Conservation (phyloP, 805 yeast genomes). For the Metschnikowia matae region DNA sequence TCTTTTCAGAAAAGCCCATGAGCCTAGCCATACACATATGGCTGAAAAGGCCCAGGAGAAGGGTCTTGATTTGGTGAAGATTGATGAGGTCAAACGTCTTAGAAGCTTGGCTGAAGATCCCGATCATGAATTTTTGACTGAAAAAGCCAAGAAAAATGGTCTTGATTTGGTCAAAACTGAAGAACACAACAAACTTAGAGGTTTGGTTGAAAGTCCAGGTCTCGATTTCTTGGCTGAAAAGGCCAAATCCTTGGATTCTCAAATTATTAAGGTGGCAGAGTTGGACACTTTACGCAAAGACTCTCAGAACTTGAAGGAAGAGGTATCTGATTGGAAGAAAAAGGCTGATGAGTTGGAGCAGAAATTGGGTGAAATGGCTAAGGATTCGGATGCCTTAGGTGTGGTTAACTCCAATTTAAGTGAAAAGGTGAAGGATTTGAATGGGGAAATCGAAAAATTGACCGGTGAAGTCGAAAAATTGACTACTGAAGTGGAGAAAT, state of each 20-base stretch:
- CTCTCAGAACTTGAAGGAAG: not conserved
- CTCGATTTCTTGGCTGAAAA: not conserved
- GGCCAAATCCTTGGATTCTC: constrained; percentile 5
- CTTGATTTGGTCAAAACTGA: constrained; percentile 1
- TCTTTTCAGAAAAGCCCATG: constrained; percentile 27
- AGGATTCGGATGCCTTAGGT: not conserved
- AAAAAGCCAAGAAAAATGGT: constrained; percentile 7
- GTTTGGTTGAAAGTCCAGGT: constrained; percentile 6
- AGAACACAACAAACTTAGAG: constrained; percentile 5
- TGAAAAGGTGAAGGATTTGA: not conserved
- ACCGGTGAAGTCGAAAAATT: not conserved
- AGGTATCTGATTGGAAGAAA: not conserved
- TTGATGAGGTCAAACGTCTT: constrained; percentile 5
- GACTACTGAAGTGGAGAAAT: not conserved
- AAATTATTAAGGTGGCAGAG: not conserved
- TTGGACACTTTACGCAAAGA: not conserved
- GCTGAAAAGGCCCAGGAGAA: constrained; percentile 13
- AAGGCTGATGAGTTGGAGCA: not conserved
- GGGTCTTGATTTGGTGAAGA: constrained; percentile 7
- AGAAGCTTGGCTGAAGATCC: constrained; percentile 7
- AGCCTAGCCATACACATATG: constrained; percentile 25
- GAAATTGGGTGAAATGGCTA: not conserved
- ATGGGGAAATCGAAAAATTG: not conserved
- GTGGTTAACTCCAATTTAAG: too few relatives aligned
- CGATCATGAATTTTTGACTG: constrained; percentile 2